phyloP scores from a whole-genome alignment of 2,329 filamentous ascomycete genomes.

The Phialocephala sp. region DNA sequence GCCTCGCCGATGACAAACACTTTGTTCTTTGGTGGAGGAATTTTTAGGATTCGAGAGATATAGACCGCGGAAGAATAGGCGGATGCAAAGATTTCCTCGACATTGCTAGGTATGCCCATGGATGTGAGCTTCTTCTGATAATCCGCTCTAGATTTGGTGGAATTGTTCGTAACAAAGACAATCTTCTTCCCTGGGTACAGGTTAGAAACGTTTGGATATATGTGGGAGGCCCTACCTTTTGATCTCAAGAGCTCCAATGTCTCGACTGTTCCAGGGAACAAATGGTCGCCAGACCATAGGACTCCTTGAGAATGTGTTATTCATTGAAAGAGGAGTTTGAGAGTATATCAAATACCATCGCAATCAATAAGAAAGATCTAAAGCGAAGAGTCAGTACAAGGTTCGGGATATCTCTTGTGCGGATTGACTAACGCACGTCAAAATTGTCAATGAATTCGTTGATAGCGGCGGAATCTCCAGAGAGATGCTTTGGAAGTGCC shows the following conservation, averaged over 20 bases:
- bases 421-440: conserved; percentile 70
- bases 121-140: conserved; percentile 89
- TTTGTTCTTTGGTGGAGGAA: conserved; percentile 81
- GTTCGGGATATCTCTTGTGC: neutral
- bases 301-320: conserved; percentile 66
- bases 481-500: conserved; percentile 66
- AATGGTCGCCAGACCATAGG: conserved; percentile 91
- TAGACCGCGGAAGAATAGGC: conserved; percentile 96
- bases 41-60: conserved; percentile 87
- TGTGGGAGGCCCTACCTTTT: conserved; percentile 59
- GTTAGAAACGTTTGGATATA: conserved; percentile 14
- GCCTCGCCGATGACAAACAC: conserved; percentile 92
- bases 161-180: conserved; percentile 98
- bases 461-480: conserved; percentile 77
- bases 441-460: conserved; percentile 87
- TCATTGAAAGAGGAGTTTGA: neutral
- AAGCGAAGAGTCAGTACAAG: conserved; percentile 33
- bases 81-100: conserved; percentile 91
- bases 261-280: conserved; percentile 85
- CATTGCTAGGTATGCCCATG: conserved; percentile 78
- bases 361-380: conserved; percentile 95
- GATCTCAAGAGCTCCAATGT: conserved; percentile 82
- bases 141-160: conserved; percentile 90
- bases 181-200: conserved; percentile 76
- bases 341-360: conserved; percentile 70